These are phyloP conservation scores for Micractinium conductrix DNA, from an alignment of 139 green algal genomes.

Conservation along the genomic window DNA sequence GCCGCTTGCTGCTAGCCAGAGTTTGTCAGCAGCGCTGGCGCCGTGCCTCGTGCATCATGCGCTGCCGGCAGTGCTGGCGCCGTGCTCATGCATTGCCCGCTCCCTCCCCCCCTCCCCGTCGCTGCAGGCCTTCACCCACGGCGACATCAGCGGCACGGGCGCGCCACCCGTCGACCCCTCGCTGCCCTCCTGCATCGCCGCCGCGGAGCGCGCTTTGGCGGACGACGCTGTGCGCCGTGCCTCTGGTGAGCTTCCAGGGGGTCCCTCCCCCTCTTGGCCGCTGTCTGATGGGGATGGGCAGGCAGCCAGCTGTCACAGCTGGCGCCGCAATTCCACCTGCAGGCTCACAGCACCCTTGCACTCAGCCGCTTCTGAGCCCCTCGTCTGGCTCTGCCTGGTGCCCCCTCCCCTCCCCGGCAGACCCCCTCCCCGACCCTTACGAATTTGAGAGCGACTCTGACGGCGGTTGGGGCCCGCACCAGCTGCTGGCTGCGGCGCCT, in stretches of 20 bases:
- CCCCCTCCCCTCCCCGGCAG: not conserved
- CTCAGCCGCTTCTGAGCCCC: not conserved
- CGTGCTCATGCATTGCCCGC: too few relatives aligned
- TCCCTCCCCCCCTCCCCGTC: too few relatives aligned
- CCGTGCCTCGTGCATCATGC: too few relatives aligned
- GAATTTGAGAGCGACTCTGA: conserved; percentile 71
- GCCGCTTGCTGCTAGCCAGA: too few relatives aligned
- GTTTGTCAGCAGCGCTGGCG: too few relatives aligned
- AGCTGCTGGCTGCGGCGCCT: not conserved
- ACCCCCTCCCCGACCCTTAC: conserved; percentile 2
- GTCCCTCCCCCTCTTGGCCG: not conserved
- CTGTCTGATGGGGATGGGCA: not conserved
- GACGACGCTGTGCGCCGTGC: not conserved
- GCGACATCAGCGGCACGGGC: conserved; percentile 44
- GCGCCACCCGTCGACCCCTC: conserved; percentile 38
- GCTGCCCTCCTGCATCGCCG: conserved; percentile 55
- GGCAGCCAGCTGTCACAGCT: too few relatives aligned
- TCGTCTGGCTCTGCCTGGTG: not conserved
- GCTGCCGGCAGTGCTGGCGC: too few relatives aligned
- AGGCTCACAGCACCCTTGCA: not conserved
- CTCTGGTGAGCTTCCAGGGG: too few relatives aligned
- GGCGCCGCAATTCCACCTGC: too few relatives aligned
- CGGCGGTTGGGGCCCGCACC: conserved; percentile 59
- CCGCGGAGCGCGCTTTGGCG: conserved; percentile 61
- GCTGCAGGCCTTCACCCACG: conserved; percentile 72